phyloP scores from a whole-genome alignment of 345 rosid genomes.

The Pistacia atlantica region DNA sequence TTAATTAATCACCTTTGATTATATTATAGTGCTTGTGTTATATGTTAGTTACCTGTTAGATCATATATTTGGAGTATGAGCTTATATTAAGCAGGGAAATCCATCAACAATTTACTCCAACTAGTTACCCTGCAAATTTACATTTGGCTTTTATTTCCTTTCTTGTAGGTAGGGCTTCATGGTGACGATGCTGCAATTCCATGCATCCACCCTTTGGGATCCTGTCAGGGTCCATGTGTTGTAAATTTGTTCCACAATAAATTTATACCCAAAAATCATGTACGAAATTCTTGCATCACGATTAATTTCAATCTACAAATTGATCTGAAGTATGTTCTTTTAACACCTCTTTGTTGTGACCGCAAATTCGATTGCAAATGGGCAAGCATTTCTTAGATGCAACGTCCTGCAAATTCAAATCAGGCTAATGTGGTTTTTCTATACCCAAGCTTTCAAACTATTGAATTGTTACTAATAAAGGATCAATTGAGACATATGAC shows the following conservation, averaged over 20 bases:
- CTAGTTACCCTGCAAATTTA: background rate
- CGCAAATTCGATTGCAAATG: background rate
- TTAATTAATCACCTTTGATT: background rate
- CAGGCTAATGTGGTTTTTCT: background rate
- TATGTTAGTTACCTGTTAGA: background rate
- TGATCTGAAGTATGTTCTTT: background rate
- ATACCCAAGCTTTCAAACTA: background rate
- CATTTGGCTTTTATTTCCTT: background rate
- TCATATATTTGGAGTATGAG: background rate
- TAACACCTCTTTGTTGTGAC: background rate
- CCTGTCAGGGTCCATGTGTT: background rate
- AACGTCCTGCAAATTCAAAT: too few relatives aligned
- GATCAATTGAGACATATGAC: too few relatives aligned
- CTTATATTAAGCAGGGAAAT: background rate
- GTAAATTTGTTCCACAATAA: background rate
- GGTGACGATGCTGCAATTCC: background rate
- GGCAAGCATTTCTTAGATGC: background rate
- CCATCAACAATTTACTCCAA: background rate
- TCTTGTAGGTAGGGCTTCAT: slow-evolving; percentile 34
- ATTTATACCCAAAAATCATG: background rate
- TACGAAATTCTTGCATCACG: background rate
- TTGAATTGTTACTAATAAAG: too few relatives aligned
- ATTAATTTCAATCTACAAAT: background rate
- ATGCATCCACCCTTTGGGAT: slow-evolving; percentile 23
- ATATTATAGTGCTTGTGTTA: too few relatives aligned